Conservation (phyloP, 179 eudicot genomes). For the Beta lomatogona region DNA sequence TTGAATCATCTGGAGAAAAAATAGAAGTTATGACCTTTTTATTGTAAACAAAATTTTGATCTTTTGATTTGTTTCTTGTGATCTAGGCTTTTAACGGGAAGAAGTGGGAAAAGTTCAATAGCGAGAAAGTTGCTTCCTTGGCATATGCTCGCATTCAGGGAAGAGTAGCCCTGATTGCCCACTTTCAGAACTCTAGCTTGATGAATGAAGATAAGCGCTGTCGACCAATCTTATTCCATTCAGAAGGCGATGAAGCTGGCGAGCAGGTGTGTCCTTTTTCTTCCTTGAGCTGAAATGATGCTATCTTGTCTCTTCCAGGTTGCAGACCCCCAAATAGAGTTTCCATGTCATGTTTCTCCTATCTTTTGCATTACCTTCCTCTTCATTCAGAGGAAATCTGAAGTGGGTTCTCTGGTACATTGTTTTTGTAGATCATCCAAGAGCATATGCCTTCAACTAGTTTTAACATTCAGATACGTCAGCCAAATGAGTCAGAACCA, state of each 20-base stretch:
- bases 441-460: conserved; percentile 54
- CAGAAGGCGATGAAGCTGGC: conserved; percentile 62
- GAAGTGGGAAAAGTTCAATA: conserved; percentile 94
- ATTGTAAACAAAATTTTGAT: not conserved
- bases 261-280: conserved; percentile 56
- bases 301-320: not conserved
- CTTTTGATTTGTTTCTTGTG: not conserved
- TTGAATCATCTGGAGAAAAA: not conserved
- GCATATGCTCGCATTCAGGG: conserved; percentile 97
- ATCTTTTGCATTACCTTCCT: not conserved
- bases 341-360: not conserved
- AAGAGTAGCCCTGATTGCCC: conserved; percentile 73
- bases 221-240: conserved; percentile 75
- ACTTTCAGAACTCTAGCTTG: conserved; percentile 90
- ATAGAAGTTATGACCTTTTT: not conserved
- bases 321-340: too few relatives aligned
- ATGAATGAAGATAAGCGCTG: conserved; percentile 95
- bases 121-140: conserved; percentile 89
- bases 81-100: conserved; percentile 82
- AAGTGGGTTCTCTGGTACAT: conserved; percentile 1
- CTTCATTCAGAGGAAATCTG: not conserved
- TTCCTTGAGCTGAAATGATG: conserved; percentile 2
- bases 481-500: conserved; percentile 36
- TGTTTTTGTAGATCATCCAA: conserved; percentile 40
- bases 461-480: conserved; percentile 42